Base-by-base conservation (phyloP, 768 basidiomycete genomes). In the Tricholoma hemisulphureum region DNA sequence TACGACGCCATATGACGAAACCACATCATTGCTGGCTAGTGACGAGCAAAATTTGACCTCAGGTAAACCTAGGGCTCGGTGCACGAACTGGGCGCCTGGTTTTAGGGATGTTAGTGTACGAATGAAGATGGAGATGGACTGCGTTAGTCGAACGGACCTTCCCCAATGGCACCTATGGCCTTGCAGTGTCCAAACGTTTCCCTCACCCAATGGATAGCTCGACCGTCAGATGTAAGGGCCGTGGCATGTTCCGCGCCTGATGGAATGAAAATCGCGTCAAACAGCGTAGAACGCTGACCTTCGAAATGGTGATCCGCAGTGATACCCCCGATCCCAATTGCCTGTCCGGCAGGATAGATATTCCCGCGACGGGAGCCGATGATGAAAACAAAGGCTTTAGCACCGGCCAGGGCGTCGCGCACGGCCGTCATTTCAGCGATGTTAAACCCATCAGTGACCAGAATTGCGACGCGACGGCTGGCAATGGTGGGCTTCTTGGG, bases 131-230 rank as follows among this genome's bases (percentile, higher is more conserved):
- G 24, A 11, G 6, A 32, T 51, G n/a, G n/a, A n/a, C n/a, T n/a
- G 2, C n/a, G 24, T 18, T 14, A 37, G 20, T 18, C 13, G 20
- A 57, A 61, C 69, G 28, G 41, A 83, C 87, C 86, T 67, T 84
- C 80, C 9, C 92, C 93, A 46, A 88, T 76, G 1, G 86, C 91
- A 2, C 84, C 89, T 57, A 96, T 90, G 16, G 88, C 69, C 75
- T 95, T 95, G 73, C 85, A 87, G 71, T 95, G 93, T 20, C 88
- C 88, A 72, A 90, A 95, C 2, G 91, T 87, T 71, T 95, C 93
- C 45, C 89, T 82, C 3, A 89, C 81, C 79, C 88, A 93, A 67
- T 95, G 91, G n/a, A 92, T 73, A 7, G 80, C 80, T 18, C 93
- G 82, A 4, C 93, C 94, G 50, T 80, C 83, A 62, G 77, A 77